Conservation (phyloP, 306 rosid species). For the Sicyos edulis region DNA sequence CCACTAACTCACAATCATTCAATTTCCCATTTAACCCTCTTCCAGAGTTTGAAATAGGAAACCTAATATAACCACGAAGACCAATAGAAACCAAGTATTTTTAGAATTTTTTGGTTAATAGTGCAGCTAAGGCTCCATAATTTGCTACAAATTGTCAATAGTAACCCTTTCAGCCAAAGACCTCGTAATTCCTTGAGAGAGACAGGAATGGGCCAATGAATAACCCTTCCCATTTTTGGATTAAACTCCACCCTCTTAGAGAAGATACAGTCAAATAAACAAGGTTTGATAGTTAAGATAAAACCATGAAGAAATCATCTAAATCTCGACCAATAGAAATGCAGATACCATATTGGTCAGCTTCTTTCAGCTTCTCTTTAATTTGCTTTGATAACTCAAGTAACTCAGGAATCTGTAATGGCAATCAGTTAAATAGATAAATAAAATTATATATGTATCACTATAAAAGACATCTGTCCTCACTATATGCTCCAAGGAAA, state of each 20-base stretch:
- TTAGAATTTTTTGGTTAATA: not conserved
- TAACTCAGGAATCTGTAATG: conserved; percentile 73
- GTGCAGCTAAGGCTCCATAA: not conserved
- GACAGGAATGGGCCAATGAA: too few relatives aligned
- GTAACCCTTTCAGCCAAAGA: too few relatives aligned
- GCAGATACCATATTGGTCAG: conserved; percentile 67
- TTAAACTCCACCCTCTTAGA: too few relatives aligned
- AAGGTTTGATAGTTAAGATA: not conserved
- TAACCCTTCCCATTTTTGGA: too few relatives aligned
- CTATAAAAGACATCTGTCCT: not conserved
- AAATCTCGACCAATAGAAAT: conserved; percentile 4
- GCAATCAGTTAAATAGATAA: conserved; percentile 16
- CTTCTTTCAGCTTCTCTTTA: conserved; percentile 84
- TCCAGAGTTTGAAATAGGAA: not conserved
- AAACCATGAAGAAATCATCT: not conserved
- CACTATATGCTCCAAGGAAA: not conserved
- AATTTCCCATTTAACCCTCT: not conserved
- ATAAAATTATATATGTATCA: not conserved
- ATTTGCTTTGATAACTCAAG: conserved; percentile 73
- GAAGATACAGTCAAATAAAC: too few relatives aligned
- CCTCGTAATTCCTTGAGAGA: too few relatives aligned
- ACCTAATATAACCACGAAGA: not conserved
- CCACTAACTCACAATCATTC: not conserved
- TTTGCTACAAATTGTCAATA: too few relatives aligned
- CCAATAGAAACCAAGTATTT: not conserved